phyloP scores from a whole-genome alignment of 2,329 filamentous ascomycete species.

The Dryadomyces sulphureus region DNA sequence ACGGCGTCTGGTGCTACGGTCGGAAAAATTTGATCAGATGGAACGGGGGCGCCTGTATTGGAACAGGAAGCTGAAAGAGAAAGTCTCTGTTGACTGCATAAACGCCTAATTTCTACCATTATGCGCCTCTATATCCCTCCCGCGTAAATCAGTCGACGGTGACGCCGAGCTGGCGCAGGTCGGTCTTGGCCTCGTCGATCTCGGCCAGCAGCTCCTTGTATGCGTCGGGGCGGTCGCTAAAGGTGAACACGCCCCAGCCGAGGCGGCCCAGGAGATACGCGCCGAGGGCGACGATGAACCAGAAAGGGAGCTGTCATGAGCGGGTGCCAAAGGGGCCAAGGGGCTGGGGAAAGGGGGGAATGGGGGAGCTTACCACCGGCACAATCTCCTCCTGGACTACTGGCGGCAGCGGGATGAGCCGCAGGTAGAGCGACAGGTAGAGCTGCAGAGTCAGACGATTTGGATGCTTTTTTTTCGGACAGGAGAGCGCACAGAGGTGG shows the following conservation, averaged over 20 bases:
- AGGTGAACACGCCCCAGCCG: slow-evolving; percentile 83
- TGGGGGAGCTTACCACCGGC: slow-evolving; percentile 55
- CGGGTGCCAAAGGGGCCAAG: background rate
- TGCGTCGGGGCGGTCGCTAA: slow-evolving; percentile 88
- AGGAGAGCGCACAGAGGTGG: slow-evolving; percentile 63
- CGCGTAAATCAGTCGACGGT: slow-evolving; percentile 48
- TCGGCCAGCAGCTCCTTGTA: slow-evolving; percentile 80
- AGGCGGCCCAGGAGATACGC: slow-evolving; percentile 85
- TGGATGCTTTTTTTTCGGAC: no score
- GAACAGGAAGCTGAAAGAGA: no score
- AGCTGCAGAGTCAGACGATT: slow-evolving; percentile 37
- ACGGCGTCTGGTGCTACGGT: no score
- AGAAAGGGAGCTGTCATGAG: slow-evolving; percentile 67
- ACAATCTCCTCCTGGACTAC: slow-evolving; percentile 74
- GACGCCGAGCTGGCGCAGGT: slow-evolving; percentile 60
- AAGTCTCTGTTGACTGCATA: no score
- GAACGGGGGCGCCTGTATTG: no score
- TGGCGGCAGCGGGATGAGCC: slow-evolving; percentile 65
- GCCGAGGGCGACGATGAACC: slow-evolving; percentile 80
- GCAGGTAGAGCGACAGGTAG: slow-evolving; percentile 75
- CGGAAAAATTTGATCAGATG: no score
- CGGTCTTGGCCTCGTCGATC: slow-evolving; percentile 61
- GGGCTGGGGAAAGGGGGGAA: no score
- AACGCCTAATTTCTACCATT: no score
- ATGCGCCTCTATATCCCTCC: no score